phyloP scores from a whole-genome alignment of 2,329 filamentous ascomycete species.

The Hirsutella thompsonii region DNA sequence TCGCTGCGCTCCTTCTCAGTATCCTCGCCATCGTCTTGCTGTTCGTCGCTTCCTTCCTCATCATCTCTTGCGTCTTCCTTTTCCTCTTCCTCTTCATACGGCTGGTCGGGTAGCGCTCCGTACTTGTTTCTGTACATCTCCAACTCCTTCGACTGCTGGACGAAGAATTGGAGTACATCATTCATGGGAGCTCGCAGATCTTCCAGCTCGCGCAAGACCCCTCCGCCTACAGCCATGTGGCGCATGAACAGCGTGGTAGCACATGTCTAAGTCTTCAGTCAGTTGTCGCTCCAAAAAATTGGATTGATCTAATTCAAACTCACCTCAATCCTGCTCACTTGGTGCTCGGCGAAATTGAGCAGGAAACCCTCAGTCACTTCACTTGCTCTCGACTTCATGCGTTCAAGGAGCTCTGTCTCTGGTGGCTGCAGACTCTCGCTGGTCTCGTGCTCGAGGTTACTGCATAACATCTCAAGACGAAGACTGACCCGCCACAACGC shows the following conservation, averaged over 20 bases:
- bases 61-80: constrained; percentile 16
- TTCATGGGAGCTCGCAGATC: constrained; percentile 69
- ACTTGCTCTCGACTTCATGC: constrained; percentile 52
- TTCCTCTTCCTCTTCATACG: constrained; percentile 6
- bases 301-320: constrained; percentile 16
- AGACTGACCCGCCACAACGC: constrained; percentile 79
- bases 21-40: constrained; percentile 9
- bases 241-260: constrained; percentile 68
- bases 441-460: constrained; percentile 58
- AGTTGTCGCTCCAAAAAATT: not conserved
- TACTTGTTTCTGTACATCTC: constrained; percentile 43
- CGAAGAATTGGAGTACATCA: constrained; percentile 51
- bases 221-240: constrained; percentile 62
- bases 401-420: constrained; percentile 71
- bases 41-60: constrained; percentile 2
- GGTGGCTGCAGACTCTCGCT: constrained; percentile 58
- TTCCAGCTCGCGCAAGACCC: constrained; percentile 46
- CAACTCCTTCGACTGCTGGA: constrained; percentile 49
- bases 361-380: constrained; percentile 84
- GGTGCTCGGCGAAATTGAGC: constrained; percentile 83
- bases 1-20: not conserved
- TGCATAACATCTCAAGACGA: constrained; percentile 86
- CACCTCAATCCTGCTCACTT: constrained; percentile 93
- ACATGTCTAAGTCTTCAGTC: constrained; percentile 51
- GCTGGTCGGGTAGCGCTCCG: constrained; percentile 23